Evolutionary conservation across 2,329 filamentous ascomycete genomes (phyloP), one percentile per base, ranked within the genome.

Genomic region (Eurotiales sp.): DNA sequence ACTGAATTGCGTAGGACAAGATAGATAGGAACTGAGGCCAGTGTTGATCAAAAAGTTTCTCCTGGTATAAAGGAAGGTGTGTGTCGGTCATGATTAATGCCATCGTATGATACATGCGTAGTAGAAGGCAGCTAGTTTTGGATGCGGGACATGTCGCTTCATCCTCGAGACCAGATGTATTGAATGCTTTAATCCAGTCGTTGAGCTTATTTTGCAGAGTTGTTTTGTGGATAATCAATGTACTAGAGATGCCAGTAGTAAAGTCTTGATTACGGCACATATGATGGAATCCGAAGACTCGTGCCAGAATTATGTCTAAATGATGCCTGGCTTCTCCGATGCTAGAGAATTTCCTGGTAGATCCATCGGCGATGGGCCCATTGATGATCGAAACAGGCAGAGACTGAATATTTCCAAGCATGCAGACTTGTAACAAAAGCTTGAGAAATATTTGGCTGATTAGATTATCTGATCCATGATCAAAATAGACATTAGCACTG

Each of bases 31-130:
- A 45, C 5, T 29, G 12, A 8, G 11, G 23, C 2, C 8, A 11
- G 27, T 45, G 23, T 29, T 45, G 15, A 27, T 45, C 42, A 12
- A 45, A 45, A 3, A 30, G n/a, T 19, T 15, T 45, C 23, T 45
- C 23, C 11, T 32, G 42, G 1, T 19, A 11, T 6, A 8, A 3
- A 19, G 42, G 32, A 45, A 45, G 23, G 15, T 27, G 8, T 19
- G 42, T 32, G 7, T 15, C n/a, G n/a, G 22, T 15, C n/a, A 45
- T 45, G n/a, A 45, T 32, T 17, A 8, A 29, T 19, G 27, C 25
- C 42, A 45, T 45, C 7, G 23, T 29, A 19, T 45, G 23, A 17
- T 45, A 45, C 42, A 45, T 32, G 29, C 29, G 42, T 12, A 45
- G 17, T 14, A 45, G 3, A 2, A 29, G 17, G 27, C n/a, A 45